Base-by-base conservation (phyloP, 2,329 filamentous ascomycete species). In the Monilinia fructicola region DNA sequence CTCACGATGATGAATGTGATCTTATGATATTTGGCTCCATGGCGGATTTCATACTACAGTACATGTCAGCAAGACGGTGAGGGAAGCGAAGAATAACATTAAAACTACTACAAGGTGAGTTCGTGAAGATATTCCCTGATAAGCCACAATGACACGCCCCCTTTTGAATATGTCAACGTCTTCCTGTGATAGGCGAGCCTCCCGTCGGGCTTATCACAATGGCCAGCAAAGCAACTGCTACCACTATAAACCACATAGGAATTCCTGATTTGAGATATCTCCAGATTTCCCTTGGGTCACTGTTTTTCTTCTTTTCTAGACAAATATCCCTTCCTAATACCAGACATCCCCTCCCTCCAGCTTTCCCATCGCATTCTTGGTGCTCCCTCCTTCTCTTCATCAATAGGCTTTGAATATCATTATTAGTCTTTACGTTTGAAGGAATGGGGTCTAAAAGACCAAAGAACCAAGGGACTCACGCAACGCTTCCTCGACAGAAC, bases 381-480 rank as follows among this genome's bases (percentile, higher is more conserved):
- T 89, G 86, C 67, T 87, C 82, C 66, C 86, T 80, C 21, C 86
- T 80, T 50, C 84, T 79, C 69, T 83, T 81, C 84, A 88, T 88
- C 6, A 88, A 74, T 0, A 87, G 74, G 1, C 84, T 87, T 46
- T 21, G 5, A 6, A 48, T 4, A 26, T 31, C 44, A 5, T 65
- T 31, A 48, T 9, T 40, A 12, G 50, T 59, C 54, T 46, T 46
- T 5, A 1, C 11, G 11, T 10, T 18, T 18, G 16, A 50, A 46
- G 7, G 2, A n/a, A n/a, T 4, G 21, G 12, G 6, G 9, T 40
- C 11, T 35, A 35, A 35, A 35, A 7, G 5, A 7, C 31, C 9
- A 35, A 6, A 35, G 31, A 35, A 35, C 31, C 31, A 35, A 35
- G 9, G 31, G n/a, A 77, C 81, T 66, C 75, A 87, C 85, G 80